Base-by-base conservation (phyloP, 345 rosid species). In the Abelmoschus esculentus region DNA sequence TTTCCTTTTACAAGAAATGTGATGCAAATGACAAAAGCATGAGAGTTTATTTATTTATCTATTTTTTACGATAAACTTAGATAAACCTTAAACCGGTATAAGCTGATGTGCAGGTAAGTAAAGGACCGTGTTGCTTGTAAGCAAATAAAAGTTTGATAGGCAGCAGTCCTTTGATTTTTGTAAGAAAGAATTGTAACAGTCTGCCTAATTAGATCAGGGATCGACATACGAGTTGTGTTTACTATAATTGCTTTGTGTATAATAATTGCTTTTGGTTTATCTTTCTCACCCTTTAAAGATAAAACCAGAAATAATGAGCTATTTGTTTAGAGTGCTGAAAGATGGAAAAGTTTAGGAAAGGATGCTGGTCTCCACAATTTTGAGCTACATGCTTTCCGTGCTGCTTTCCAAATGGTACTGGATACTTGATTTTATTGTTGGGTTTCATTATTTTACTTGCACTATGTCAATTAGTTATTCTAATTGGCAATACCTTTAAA, bases 351-450 rank as follows among this genome's bases (percentile, higher is more conserved):
- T 73, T 85, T 93, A 15, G 83, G 81, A 66, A 82, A 81, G 70
- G 91, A 88, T 78, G 90, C 83, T 42, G 96, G 95, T 67, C 78
- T 84, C 74, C 90, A 86, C 74, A 91, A 93, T 81, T 93, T 91
- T 77, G 87, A 89, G 87, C 63, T 91, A 84, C 97, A 89, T 80
- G 85, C 95, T 70, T 89, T 86, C 62, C 98, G 96, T 73, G 93
- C 98, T 76, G 95, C 90, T 70, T 93, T 93, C 67, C 97, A 91
- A 75, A 84, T 87, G 95, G 96, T 93, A 86, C n/a, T 44, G 2
- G 14, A 12, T 63, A 18, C 64, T 22, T 61, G 61, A 28, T 61
- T 73, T 40, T 70, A 29, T 60, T 62, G 38, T 55, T 15, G 22
- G 40, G 58, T 73, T 12, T 17, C 57, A 12, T 57, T 18, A 19